Evolutionary conservation across 1,284 basidiomycete genomes (phyloP).

Genomic region (Austroboletus novae-zelandiae): DNA sequence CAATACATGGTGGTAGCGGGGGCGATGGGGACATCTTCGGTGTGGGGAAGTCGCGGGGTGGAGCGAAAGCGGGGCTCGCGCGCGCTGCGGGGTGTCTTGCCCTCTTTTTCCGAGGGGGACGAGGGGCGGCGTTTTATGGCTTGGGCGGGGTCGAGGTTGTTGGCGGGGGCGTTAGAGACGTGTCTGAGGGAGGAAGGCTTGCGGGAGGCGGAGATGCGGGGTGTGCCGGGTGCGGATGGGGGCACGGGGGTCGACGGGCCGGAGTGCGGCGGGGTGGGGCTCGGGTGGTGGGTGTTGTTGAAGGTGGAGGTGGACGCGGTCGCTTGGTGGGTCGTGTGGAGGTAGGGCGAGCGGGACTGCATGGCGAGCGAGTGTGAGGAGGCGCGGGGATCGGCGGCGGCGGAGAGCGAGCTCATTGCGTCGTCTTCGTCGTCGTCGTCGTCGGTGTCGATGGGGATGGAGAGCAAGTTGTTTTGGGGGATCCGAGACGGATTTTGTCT

Average conservation of each 20-base stretch:
- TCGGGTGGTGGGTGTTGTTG: slow-evolving; percentile 13
- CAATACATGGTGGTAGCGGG: slow-evolving; percentile 78
- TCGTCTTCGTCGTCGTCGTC: slow-evolving; percentile 29
- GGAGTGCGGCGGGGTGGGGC: background rate
- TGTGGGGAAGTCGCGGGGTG: slow-evolving; percentile 55
- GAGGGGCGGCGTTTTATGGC: slow-evolving; percentile 27
- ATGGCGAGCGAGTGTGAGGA: background rate
- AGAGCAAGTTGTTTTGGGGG: slow-evolving; percentile 15
- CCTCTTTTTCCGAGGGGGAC: slow-evolving; percentile 29
- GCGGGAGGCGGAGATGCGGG: slow-evolving; percentile 25
- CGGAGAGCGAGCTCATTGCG: slow-evolving; percentile 18
- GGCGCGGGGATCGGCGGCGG: slow-evolving; percentile 15
- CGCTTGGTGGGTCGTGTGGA: slow-evolving; percentile 30
- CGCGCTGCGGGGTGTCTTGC: slow-evolving; percentile 12
- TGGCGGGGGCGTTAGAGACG: slow-evolving; percentile 18
- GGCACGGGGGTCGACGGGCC: slow-evolving; percentile 8
- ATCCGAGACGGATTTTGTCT: slow-evolving; percentile 14
- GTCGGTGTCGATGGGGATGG: background rate
- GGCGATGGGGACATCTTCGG: slow-evolving; percentile 51
- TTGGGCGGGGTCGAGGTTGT: slow-evolving; percentile 13
- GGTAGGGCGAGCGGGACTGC: slow-evolving; percentile 27
- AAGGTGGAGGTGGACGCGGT: slow-evolving; percentile 34
- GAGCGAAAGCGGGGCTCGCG: slow-evolving; percentile 36
- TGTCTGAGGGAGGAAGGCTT: slow-evolving; percentile 31
- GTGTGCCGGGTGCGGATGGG: slow-evolving; percentile 20